Percentiles rank a stretch among this genome's conserved stretches.
These are phyloP conservation scores for Glomus cerebriforme DNA, from an alignment of 192 early-diverging fungal species.

Conservation along the genomic window DNA sequence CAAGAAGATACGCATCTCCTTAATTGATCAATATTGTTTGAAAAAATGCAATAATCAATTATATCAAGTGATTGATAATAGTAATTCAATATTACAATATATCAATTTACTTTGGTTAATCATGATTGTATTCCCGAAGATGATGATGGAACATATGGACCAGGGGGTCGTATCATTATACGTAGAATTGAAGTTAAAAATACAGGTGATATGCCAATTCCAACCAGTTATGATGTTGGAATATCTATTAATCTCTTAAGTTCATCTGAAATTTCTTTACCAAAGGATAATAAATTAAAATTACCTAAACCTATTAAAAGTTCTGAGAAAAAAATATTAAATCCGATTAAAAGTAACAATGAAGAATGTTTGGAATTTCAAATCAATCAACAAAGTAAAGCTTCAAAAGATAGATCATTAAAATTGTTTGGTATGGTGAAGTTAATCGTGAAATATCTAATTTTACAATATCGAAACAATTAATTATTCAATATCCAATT, in stretches of 20 bases:
- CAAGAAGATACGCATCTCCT: neutral
- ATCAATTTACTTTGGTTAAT: neutral
- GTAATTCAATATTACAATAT: too few relatives aligned
- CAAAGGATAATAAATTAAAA: too few relatives aligned
- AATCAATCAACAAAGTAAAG: too few relatives aligned
- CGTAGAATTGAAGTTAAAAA: too few relatives aligned
- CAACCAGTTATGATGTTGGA: too few relatives aligned
- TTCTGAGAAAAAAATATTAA: neutral
- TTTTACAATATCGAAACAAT: neutral
- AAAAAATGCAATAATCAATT: neutral
- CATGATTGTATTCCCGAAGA: too few relatives aligned
- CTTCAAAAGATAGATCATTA: neutral
- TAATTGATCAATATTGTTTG: neutral
- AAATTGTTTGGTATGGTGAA: too few relatives aligned
- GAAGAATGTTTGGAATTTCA: neutral
- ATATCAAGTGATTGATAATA: neutral
- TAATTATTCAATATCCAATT: neutral
- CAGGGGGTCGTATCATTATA: neutral
- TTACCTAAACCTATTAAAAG: too few relatives aligned
- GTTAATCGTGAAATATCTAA: too few relatives aligned
- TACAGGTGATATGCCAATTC: too few relatives aligned
- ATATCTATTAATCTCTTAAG: too few relatives aligned
- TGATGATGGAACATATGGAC: neutral
- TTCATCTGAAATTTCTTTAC: too few relatives aligned
- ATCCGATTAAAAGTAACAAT: neutral